Evolutionary conservation across 1,139 yeast species (phyloP), one percentile per base, ranked within the genome.

Genomic region (Suzukiozyma palmioleophila): DNA sequence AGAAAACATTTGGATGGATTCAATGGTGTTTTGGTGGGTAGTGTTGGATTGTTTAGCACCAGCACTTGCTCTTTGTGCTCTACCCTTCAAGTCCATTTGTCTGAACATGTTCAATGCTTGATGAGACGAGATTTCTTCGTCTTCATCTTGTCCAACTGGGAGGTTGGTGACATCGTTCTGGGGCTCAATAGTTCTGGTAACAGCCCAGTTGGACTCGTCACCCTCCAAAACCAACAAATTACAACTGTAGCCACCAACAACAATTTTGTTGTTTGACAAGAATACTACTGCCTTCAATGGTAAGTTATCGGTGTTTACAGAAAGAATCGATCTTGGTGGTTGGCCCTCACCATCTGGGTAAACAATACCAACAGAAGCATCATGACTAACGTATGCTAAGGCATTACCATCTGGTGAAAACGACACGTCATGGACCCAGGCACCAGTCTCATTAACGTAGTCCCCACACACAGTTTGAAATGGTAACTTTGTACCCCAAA

Each of bases 401-500:
- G 81, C 75, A 52, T 89, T 77, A 29, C 92, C 94, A 42, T 75
- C 69, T 8, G 95, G 94, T 45, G 87, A 81, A 69, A 95, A 92
- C 35, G 84, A 75, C 36, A 92, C 94, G 52, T 80, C 96, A 57
- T 92, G 97, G 46, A 92, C 80, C 95, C 97, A 92, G 26, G 94
- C 87, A 32, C 94, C 89, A 32, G 88, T 79, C 44, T 75, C 75
- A 52, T 81, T 77, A 53, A 82, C 77, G 62, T 75, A 84, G 62
- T 90, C 97, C 15, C 92, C 94, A 57, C 95, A 82, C 41, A 92
- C 67, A 1, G 97, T 87, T 60, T 90, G 96, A 74, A 94, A 94
- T 24, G 99, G 98, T 57, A 94, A 76, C 56, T 94, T 84, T 45
- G 86, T 83, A 39, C 98, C 99, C 97, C 98, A 94, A 26, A 79